A percentile compares a stretch with the other conserved stretches of the same genome.
Evolutionary conservation across 2,329 filamentous ascomycete genomes (phyloP).

Genomic region (Fusarium avenaceum): DNA sequence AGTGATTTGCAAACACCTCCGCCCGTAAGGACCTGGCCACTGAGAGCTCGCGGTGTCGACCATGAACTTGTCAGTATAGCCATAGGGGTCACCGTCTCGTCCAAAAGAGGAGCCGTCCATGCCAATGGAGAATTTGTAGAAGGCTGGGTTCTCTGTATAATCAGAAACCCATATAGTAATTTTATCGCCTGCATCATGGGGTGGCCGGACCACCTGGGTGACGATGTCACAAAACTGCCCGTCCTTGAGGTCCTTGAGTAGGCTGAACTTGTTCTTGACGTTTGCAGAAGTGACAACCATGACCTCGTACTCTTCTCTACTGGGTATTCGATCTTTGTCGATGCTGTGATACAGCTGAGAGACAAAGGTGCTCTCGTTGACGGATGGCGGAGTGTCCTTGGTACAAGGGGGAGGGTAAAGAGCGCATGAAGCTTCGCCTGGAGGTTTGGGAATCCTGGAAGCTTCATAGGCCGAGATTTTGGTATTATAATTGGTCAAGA

Average conservation of each 20-base stretch:
- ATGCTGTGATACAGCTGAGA: constrained; percentile 62
- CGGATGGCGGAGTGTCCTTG: constrained; percentile 41
- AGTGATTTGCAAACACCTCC: constrained; percentile 77
- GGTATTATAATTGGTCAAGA: constrained; percentile 61
- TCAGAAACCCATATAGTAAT: constrained; percentile 82
- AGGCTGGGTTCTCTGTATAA: constrained; percentile 78
- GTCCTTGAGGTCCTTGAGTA: constrained; percentile 73
- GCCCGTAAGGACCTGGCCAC: constrained; percentile 84
- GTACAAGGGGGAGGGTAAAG: constrained; percentile 37
- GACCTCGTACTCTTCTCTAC: constrained; percentile 58
- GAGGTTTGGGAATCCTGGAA: constrained; percentile 51
- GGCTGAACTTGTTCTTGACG: constrained; percentile 68
- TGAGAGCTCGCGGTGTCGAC: constrained; percentile 43
- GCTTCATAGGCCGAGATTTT: constrained; percentile 61
- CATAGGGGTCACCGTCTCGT: constrained; percentile 67
- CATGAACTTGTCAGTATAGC: constrained; percentile 60
- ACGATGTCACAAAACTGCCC: constrained; percentile 75
- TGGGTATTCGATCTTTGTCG: constrained; percentile 61
- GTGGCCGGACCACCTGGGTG: constrained; percentile 74
- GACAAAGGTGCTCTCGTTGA: constrained; percentile 60
- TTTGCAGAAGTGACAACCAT: constrained; percentile 58
- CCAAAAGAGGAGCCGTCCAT: constrained; percentile 51
- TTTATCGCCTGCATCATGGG: constrained; percentile 60
- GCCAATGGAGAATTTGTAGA: constrained; percentile 66
- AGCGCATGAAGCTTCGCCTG: constrained; percentile 54